Conservation (phyloP, 2,329 filamentous ascomycete genomes). For the Zalaria sp. region DNA sequence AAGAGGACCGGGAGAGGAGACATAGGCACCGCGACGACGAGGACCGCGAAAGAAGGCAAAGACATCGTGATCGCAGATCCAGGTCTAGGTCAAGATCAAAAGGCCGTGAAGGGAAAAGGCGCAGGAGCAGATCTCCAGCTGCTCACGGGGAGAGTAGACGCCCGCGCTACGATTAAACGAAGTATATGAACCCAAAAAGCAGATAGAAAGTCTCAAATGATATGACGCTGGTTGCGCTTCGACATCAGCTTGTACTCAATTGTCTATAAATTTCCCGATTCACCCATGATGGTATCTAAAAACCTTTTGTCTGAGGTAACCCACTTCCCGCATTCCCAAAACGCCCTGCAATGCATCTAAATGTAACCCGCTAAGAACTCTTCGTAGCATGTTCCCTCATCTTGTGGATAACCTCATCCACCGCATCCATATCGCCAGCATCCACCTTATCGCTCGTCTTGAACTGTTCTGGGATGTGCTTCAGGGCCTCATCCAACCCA, state of each 20-base stretch:
- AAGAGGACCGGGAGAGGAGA: constrained; percentile 1
- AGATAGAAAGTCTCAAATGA: too few relatives aligned
- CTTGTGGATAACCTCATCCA: constrained; percentile 39
- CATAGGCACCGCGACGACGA: constrained; percentile 3
- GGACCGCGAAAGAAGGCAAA: too few relatives aligned
- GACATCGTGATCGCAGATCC: constrained; percentile 1
- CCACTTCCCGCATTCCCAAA: too few relatives aligned
- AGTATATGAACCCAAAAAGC: not conserved
- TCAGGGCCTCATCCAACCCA: constrained; percentile 49
- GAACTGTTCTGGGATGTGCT: constrained; percentile 49
- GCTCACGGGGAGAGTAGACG: constrained; percentile 3
- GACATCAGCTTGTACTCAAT: too few relatives aligned
- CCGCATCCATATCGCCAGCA: constrained; percentile 72
- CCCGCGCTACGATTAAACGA: constrained; percentile 1
- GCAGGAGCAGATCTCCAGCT: constrained; percentile 9
- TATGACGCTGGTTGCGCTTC: too few relatives aligned
- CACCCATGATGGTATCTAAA: too few relatives aligned
- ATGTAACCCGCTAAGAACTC: too few relatives aligned
- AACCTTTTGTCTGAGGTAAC: too few relatives aligned
- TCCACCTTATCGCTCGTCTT: constrained; percentile 48
- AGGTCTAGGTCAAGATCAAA: constrained; percentile 5
- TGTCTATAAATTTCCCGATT: too few relatives aligned
- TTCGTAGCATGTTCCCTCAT: constrained; percentile 14
- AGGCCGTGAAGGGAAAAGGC: constrained; percentile 3
- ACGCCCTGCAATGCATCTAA: too few relatives aligned